These are phyloP conservation scores for Hypoxylon perforatum DNA, from an alignment of 495 filamentous ascomycete genomes.

Conservation along the genomic window DNA sequence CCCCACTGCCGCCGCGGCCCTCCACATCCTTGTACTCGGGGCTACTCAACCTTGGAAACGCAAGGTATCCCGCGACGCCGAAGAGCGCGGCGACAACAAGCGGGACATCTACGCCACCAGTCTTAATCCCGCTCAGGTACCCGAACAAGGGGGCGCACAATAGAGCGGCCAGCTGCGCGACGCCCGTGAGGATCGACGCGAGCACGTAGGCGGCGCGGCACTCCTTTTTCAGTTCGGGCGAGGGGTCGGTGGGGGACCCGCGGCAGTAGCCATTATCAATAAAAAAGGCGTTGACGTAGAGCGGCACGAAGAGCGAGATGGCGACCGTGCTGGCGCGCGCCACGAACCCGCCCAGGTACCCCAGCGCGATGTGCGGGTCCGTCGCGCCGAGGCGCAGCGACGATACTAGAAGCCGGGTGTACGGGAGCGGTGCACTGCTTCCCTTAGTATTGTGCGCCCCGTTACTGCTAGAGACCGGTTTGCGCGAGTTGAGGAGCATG, in stretches of 20 bases:
- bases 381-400: constrained; percentile 77
- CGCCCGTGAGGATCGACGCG: constrained; percentile 84
- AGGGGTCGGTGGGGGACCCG: constrained; percentile 66
- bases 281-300: constrained; percentile 92
- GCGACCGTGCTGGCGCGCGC: constrained; percentile 95
- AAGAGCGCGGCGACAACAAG: constrained; percentile 75
- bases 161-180: constrained; percentile 86
- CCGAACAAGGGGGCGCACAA: constrained; percentile 89
- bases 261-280: constrained; percentile 81
- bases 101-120: constrained; percentile 72
- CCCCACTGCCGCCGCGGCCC: constrained; percentile 68
- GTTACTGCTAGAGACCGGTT: background rate
- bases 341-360: constrained; percentile 94
- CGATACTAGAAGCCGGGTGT: constrained; percentile 65
- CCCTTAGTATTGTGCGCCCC: too few species aligned
- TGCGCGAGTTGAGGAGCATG: constrained; percentile 58
- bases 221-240: constrained; percentile 77
- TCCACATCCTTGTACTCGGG: constrained; percentile 72
- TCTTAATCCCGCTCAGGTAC: constrained; percentile 71
- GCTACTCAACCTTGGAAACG: constrained; percentile 74
- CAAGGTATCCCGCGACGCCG: constrained; percentile 79
- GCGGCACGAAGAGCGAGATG: constrained; percentile 92
- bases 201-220: constrained; percentile 88
- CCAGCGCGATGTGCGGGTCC: constrained; percentile 80
- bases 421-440: constrained; percentile 51